Evolutionary conservation across 1,284 basidiomycete species (phyloP).

Genomic region (Trametes versicolor): DNA sequence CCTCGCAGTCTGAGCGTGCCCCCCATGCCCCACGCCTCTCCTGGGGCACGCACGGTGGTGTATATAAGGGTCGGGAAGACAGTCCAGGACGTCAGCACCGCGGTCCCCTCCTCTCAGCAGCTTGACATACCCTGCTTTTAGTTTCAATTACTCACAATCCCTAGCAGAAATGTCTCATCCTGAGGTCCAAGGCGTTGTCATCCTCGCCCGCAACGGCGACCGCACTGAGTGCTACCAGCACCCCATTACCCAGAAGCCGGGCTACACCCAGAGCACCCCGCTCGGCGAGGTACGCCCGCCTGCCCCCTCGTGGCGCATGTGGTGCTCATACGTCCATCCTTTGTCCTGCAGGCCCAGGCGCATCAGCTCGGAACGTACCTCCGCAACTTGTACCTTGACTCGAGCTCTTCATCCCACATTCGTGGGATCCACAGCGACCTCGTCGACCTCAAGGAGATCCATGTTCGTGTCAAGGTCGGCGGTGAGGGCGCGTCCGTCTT

Average conservation of each 20-base stretch:
- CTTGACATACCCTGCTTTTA: neutral
- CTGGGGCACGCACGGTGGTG: constrained; percentile 1
- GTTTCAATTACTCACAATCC: neutral
- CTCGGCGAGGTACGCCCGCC: constrained; percentile 74
- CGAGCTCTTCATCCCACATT: constrained; percentile 72
- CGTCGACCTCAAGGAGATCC: constrained; percentile 76
- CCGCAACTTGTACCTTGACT: constrained; percentile 74
- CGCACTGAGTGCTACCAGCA: constrained; percentile 77
- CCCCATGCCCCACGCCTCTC: constrained; percentile 20
- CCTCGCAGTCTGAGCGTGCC: constrained; percentile 21
- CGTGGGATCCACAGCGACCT: constrained; percentile 71
- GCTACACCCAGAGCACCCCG: constrained; percentile 83
- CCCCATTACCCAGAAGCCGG: constrained; percentile 72
- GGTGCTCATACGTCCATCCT: neutral
- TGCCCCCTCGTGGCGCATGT: neutral
- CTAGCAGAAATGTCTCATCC: constrained; percentile 55
- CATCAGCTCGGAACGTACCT: constrained; percentile 76
- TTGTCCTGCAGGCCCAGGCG: constrained; percentile 65
- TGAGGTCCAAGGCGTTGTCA: constrained; percentile 81
- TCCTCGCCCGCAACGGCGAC: constrained; percentile 88
- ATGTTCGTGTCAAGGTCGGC: constrained; percentile 83
- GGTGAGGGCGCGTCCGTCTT: constrained; percentile 87
- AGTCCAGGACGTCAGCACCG: constrained; percentile 18
- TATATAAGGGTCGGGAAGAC: constrained; percentile 18
- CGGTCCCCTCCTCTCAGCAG: constrained; percentile 18